phyloP scores from a whole-genome alignment of 1,284 basidiomycete species.

The Pseudozyma pruni region DNA sequence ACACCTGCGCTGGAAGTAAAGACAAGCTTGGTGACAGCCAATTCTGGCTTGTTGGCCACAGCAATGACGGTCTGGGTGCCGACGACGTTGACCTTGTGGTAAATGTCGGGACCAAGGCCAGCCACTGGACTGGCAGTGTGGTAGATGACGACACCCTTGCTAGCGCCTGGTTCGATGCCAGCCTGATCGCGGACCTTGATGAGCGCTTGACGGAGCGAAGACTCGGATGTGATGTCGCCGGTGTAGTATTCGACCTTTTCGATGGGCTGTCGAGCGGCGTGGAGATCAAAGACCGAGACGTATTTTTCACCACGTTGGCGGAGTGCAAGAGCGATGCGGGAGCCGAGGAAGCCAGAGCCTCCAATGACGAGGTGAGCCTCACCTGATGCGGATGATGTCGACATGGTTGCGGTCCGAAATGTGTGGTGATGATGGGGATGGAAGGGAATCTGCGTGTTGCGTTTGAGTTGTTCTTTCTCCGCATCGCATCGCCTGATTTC shows the following conservation, averaged over 20 bases:
- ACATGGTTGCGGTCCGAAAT: conserved; percentile 40
- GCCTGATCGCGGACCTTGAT: conserved; percentile 45
- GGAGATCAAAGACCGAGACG: conserved; percentile 61
- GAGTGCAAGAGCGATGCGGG: conserved; percentile 61
- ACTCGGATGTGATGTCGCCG: conserved; percentile 62
- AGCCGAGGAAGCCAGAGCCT: conserved; percentile 65
- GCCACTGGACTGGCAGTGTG: conserved; percentile 91
- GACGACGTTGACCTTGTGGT: conserved; percentile 92
- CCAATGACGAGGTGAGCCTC: conserved; percentile 66
- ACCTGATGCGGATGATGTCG: conserved; percentile 56
- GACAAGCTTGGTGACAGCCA: conserved; percentile 83
- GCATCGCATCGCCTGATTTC: conserved; percentile 13
- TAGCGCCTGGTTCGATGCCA: conserved; percentile 34
- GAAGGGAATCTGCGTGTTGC: neutral
- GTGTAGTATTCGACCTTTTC: conserved; percentile 59
- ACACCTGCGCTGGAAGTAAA: conserved; percentile 96
- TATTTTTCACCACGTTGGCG: conserved; percentile 62
- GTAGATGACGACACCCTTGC: conserved; percentile 72
- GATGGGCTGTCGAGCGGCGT: conserved; percentile 44
- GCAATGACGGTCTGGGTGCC: conserved; percentile 88
- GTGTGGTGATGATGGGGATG: neutral
- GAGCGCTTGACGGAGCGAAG: conserved; percentile 37
- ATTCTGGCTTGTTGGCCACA: conserved; percentile 73
- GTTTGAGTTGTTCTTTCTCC: conserved; percentile 6
- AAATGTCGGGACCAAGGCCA: conserved; percentile 77